Conservation (phyloP, 1,284 basidiomycete genomes). For the Ceratobasidium papillatum region DNA sequence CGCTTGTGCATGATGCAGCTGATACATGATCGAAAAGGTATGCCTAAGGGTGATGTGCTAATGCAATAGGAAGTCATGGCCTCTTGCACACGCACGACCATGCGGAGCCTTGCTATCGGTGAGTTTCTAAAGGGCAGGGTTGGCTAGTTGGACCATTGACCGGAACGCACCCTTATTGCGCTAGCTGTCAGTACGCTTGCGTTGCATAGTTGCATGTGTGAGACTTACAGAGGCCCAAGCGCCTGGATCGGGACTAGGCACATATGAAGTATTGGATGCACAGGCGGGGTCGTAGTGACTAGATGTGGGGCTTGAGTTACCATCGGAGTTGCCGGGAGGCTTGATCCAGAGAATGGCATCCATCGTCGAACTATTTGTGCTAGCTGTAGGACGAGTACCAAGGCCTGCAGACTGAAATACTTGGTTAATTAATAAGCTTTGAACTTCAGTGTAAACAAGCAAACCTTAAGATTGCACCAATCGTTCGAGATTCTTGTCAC, state of each 20-base stretch:
- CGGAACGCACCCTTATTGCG: constrained; percentile 20
- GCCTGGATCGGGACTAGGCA: constrained; percentile 12
- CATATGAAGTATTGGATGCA: constrained; percentile 12
- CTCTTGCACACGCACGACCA: too few relatives aligned
- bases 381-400: constrained; percentile 1
- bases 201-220: neutral
- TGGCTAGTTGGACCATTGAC: constrained; percentile 5
- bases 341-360: constrained; percentile 30
- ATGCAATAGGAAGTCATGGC: too few relatives aligned
- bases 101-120: too few relatives aligned
- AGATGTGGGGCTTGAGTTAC: neutral
- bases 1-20: too few relatives aligned
- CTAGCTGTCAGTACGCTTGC: neutral
- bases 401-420: neutral
- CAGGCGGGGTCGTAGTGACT: neutral
- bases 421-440: too few relatives aligned
- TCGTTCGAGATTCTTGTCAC: neutral
- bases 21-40: too few relatives aligned
- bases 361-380: neutral
- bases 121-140: neutral
- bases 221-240: constrained; percentile 10
- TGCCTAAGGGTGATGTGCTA: too few relatives aligned
- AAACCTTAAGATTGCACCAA: constrained; percentile 28
- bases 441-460: neutral
- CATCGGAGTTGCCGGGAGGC: constrained; percentile 13